Base-by-base conservation (phyloP, 257 asterid species). In the Linaria vulgaris region DNA sequence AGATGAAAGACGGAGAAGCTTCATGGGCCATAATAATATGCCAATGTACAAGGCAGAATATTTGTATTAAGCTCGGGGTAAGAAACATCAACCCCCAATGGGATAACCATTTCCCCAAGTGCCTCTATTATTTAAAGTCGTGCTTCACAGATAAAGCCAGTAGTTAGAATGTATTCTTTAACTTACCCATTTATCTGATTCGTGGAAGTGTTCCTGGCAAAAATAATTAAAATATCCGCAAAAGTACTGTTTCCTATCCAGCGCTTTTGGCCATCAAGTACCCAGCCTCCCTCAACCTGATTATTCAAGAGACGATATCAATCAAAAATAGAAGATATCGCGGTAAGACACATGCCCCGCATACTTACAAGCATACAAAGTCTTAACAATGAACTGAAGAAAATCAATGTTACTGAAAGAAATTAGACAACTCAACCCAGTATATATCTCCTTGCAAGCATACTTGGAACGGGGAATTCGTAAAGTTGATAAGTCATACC, bases 191-290 rank as follows among this genome's bases (percentile, higher is more conserved):
- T 90, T 61, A 90, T 94, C 80, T 90, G 94, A 81, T 87, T 87
- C 49, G 94, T 78, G 60, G 77, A 2, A 53, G 83, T 77, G 76
- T 85, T 85, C 74, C 95, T 84, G 55, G 97, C 99, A 73, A 90
- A 94, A 54, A 94, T 76, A 70, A 94, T 73, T 76, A 90, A 63
- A 64, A 94, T 63, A 73, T 94, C 95, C 1, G 99, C 99, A 70
- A 94, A 94, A 30, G 99, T 87, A 80, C 95, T 83, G 79, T 94
- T 90, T 64, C 99, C 99, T 75, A 90, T 90, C 99, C 99, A 94
- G 46, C 99, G 95, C 62, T 94, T 94, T 69, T 94, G 97, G 64
- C 99, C 96, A 63, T 94, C 87, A 73, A 90, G 85, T 68, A 94
- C 68, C 99, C 99, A 94, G 43, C 99, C 99, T 61, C 97, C 97